Evolutionary conservation across 805 yeast species (phyloP), one percentile per base, ranked within the genome.

Genomic region (Torulaspora maleeae): DNA sequence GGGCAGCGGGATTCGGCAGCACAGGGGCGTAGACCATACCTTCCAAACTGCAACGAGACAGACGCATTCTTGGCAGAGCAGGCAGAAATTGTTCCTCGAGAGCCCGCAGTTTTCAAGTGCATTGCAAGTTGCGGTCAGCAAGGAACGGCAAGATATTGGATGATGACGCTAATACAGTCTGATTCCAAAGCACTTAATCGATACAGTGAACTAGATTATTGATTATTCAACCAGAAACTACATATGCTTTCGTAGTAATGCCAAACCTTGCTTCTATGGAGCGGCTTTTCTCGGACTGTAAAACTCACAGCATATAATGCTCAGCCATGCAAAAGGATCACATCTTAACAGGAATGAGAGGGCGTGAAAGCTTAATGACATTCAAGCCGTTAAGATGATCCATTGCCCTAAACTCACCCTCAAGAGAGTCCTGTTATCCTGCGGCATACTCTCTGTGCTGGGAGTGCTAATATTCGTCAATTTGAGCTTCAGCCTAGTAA

Each of bases 1-100:
- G 99, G 98, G 93, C 96, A 1, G 64, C 71, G 33, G 73, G 82
- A 59, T 91, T 78, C 63, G 99, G 98, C 7, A 86, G 95, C 15
- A 82, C 89, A 10, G 97, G 97, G 20, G 95, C 86, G n/a, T 87
- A 63, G n/a, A 13, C 16, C 22, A 6, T 17, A 6, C 4, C 15
- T 9, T n/a, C 6, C 13, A 33, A 5, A 16, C 1, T 11, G 33
- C 10, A 9, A 6, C 33, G 30, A 12, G 3, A 16, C 13, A 4
- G 4, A 29, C 25, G 8, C 7, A 22, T 2, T 8, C 25, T 22
- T 22, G 4, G 8, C 25, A 8, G 10, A 22, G 25, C 25, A 6
- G 25, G 25, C 25, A 22, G 10, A 7, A 7, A 22, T 22, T 22
- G 10, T 22, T 22, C 20, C 5, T 8, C 25, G 25, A 22, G 25